Evolutionary conservation across 1,284 basidiomycete genomes (phyloP).

Genomic region (Clitocybe nebularis): DNA sequence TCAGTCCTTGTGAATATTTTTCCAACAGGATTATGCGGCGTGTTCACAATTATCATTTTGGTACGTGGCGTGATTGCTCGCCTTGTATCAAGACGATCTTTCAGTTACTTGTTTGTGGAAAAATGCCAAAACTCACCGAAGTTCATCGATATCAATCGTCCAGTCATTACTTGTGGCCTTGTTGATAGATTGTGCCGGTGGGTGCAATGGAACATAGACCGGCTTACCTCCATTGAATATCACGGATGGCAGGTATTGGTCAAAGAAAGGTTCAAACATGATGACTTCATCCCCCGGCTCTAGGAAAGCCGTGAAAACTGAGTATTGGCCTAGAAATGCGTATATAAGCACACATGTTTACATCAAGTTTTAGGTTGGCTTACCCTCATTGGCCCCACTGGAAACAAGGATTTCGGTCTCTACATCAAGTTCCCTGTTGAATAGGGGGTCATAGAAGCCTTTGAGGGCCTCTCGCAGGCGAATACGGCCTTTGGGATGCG

Average conservation of each 20-base stretch:
- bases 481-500: conserved; percentile 84
- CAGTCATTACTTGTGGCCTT: conserved; percentile 77
- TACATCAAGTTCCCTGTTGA: conserved; percentile 73
- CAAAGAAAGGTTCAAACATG: conserved; percentile 97
- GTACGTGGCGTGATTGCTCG: conserved; percentile 81
- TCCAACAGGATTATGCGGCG: conserved; percentile 94
- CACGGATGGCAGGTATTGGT: conserved; percentile 92
- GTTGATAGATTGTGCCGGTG: conserved; percentile 54
- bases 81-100: conserved; percentile 30
- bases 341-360: conserved; percentile 2
- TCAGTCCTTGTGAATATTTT: conserved; percentile 90
- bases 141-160: conserved; percentile 83
- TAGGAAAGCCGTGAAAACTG: conserved; percentile 85
- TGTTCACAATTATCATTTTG: conserved; percentile 93
- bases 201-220: conserved; percentile 93
- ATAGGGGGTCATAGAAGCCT: conserved; percentile 69
- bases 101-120: background rate
- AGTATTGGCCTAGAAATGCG: conserved; percentile 71
- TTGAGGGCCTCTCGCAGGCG: conserved; percentile 85
- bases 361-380: conserved; percentile 12
- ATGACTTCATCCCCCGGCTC: conserved; percentile 95
- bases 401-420: conserved; percentile 92
- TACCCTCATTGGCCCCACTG: conserved; percentile 94
- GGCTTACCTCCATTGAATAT: conserved; percentile 92
- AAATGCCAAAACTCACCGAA: conserved; percentile 49